phyloP scores from a whole-genome alignment of 768 basidiomycete species.

The Gloeopeniophorella convolvens region DNA sequence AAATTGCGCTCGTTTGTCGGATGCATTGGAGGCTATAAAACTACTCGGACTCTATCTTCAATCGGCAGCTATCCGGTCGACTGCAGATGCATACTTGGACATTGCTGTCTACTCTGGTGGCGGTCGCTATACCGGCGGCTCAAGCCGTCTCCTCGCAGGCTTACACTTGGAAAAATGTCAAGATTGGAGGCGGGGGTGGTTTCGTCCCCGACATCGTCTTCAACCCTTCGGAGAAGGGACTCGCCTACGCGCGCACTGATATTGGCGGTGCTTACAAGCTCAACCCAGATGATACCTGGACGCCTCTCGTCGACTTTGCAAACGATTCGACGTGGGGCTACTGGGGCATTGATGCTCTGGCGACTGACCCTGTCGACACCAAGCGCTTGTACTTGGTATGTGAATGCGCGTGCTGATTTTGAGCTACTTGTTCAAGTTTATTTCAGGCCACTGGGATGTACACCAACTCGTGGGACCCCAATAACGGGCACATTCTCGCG shows the following conservation, averaged over 20 bases:
- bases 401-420: neutral
- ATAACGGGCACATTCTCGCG: slow-evolving; percentile 55
- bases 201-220: slow-evolving; percentile 57
- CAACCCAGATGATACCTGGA: slow-evolving; percentile 56
- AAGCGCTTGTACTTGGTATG: slow-evolving; percentile 47
- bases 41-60: too few species aligned
- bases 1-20: too few species aligned
- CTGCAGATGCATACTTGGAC: too few species aligned
- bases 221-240: slow-evolving; percentile 52
- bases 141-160: slow-evolving; percentile 39
- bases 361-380: slow-evolving; percentile 54
- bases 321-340: slow-evolving; percentile 44
- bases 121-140: slow-evolving; percentile 29
- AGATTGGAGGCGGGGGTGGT: slow-evolving; percentile 41
- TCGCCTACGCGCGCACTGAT: slow-evolving; percentile 62
- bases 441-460: slow-evolving; percentile 52
- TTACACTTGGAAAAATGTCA: slow-evolving; percentile 61
- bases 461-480: slow-evolving; percentile 56
- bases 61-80: too few species aligned
- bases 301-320: slow-evolving; percentile 52
- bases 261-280: slow-evolving; percentile 61
- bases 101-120: slow-evolving; percentile 22
- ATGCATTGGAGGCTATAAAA: too few species aligned
- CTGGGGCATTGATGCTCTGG: slow-evolving; percentile 41
- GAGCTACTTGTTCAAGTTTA: neutral